Base-by-base conservation (phyloP, 345 rosid species). In the Raphanus raphanistrum region DNA sequence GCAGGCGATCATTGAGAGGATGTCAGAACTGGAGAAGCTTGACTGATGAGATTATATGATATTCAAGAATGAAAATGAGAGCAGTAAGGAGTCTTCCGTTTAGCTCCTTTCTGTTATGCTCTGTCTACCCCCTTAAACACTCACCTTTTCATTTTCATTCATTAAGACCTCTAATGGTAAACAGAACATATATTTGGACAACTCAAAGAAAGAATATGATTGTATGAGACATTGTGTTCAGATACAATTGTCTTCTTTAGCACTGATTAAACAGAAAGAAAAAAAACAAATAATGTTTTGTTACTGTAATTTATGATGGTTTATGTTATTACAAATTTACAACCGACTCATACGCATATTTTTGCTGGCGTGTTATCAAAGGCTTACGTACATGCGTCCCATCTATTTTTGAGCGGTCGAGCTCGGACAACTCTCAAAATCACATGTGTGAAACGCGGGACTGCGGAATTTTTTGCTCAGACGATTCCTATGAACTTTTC, bases 1-100 rank as follows among this genome's bases (percentile, higher is more conserved):
- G 85, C 93, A 92, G 98, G 95, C 98, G n/a, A 92, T 92, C 63
- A 92, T 94, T 43, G 98, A 92, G 83, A 87, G 98, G 81, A 85
- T 89, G 95, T 92, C 95, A 73, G 98, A 94, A 50, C 88, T 94
- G 70, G 97, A 92, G 85, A 94, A 94, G 86, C 88, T 94, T 35
- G 97, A 94, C 66, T 92, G 78, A 87, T 55, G 12, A 33, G 6
- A 48, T 48, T 13, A n/a, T 48, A 48, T 50, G 55, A n/a, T 13
- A 4, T 15, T 50, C 55, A 50, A 50, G 55, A n/a, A 50, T n/a
- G 55, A 48, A 48, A 48, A n/a, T 48, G 55, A 48, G 55, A 48
- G 55, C 55, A n/a, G 55, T 50, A n/a, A n/a, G 1, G 55, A 50
- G 55, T 50, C 54, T 45, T 50, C 55, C 6, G 8, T 50, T 50